phyloP scores from a whole-genome alignment of 2,329 filamentous ascomycete species.

The Pleomassaria siparia region DNA sequence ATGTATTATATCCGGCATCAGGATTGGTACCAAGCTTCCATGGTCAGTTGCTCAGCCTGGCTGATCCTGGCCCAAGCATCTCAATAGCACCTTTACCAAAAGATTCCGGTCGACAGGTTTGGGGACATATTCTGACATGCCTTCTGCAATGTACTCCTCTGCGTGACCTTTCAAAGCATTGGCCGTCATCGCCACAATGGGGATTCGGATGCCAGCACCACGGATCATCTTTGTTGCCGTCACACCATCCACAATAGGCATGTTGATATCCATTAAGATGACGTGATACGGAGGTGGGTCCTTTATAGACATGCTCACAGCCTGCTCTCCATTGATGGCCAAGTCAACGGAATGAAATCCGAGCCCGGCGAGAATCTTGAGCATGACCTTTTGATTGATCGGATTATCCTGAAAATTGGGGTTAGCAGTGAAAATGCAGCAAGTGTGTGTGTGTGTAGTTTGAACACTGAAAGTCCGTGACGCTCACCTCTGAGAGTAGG shows the following conservation, averaged over 20 bases:
- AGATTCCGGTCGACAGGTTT: conserved; percentile 57
- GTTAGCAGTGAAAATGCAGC: too few species aligned
- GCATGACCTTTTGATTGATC: conserved; percentile 51
- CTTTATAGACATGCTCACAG: conserved; percentile 33
- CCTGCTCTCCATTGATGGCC: conserved; percentile 47
- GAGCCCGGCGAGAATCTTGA: conserved; percentile 48
- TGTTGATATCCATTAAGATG: conserved; percentile 41
- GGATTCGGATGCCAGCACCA: conserved; percentile 25
- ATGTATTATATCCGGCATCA: too few species aligned
- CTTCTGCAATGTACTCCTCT: conserved; percentile 55
- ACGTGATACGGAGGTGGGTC: conserved; percentile 26
- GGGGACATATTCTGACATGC: conserved; percentile 59
- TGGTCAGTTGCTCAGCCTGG: too few species aligned
- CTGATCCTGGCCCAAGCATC: conserved; percentile 16
- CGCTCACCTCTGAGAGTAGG: conserved; percentile 52
- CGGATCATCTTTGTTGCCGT: conserved; percentile 31
- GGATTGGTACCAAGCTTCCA: too few species aligned
- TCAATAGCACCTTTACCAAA: conserved; percentile 47
- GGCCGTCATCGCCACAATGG: conserved; percentile 59
- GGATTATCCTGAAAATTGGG: too few species aligned
- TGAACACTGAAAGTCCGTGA: too few species aligned
- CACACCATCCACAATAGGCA: conserved; percentile 37
- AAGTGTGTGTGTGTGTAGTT: too few species aligned
- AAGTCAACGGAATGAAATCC: conserved; percentile 37
- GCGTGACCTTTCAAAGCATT: conserved; percentile 59